phyloP scores from a whole-genome alignment of 768 basidiomycete genomes.

The Trametes punicea region DNA sequence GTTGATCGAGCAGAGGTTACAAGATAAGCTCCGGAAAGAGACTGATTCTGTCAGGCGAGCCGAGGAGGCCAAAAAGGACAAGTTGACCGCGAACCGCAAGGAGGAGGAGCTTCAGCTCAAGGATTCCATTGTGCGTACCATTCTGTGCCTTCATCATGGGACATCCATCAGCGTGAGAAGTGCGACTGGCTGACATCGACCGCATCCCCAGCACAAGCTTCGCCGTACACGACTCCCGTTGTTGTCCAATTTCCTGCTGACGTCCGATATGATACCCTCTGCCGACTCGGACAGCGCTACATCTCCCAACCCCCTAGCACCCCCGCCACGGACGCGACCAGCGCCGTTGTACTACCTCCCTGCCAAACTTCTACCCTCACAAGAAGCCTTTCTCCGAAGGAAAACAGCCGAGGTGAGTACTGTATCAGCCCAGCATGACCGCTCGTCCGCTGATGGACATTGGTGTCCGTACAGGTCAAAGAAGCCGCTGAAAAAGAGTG shows the following conservation, averaged over 20 bases:
- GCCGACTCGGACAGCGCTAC: constrained; percentile 29
- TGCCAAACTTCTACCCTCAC: constrained; percentile 59
- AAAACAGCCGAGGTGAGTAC: constrained; percentile 60
- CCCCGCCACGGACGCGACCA: constrained; percentile 58
- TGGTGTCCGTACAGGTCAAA: constrained; percentile 45
- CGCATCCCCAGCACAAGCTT: constrained; percentile 57
- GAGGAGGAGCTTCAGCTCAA: constrained; percentile 81
- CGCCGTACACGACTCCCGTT: constrained; percentile 69
- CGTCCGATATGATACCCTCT: constrained; percentile 61
- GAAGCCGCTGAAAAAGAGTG: constrained; percentile 70
- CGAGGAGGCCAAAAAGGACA: constrained; percentile 85
- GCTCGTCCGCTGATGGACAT: background rate
- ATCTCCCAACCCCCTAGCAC: constrained; percentile 38
- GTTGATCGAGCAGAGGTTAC: constrained; percentile 79
- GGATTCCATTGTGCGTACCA: constrained; percentile 67
- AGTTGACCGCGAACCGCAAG: constrained; percentile 67
- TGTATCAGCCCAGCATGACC: background rate
- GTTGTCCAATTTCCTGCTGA: constrained; percentile 71
- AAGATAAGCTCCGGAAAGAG: constrained; percentile 80
- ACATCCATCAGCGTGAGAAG: background rate
- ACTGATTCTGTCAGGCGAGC: constrained; percentile 82
- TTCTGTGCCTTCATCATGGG: background rate
- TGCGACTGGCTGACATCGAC: background rate
- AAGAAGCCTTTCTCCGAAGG: constrained; percentile 61
- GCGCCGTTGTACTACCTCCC: constrained; percentile 80